Conservation (phyloP, 2,329 filamentous ascomycete genomes). For the Cladosporium sp. region DNA sequence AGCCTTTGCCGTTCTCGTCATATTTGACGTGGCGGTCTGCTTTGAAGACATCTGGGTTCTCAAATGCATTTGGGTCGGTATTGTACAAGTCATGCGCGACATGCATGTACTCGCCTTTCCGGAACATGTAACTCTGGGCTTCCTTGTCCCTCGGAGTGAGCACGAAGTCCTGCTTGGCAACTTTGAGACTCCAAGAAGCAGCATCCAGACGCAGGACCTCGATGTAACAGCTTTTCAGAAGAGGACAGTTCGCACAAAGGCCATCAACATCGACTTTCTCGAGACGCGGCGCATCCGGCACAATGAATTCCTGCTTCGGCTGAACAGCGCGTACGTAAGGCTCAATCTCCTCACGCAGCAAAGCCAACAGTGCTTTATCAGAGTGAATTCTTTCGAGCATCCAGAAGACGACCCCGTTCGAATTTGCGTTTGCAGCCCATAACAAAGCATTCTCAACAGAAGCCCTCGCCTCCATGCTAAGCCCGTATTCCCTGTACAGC, state of each 20-base stretch:
- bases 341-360: slow-evolving; percentile 38
- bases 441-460: slow-evolving; percentile 50
- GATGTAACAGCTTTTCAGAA: slow-evolving; percentile 41
- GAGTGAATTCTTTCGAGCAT: slow-evolving; percentile 39
- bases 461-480: slow-evolving; percentile 36
- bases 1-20: slow-evolving; percentile 31
- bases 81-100: slow-evolving; percentile 41
- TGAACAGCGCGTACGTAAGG: slow-evolving; percentile 34
- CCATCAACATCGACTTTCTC: slow-evolving; percentile 37
- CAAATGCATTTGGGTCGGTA: slow-evolving; percentile 38
- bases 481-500: slow-evolving; percentile 34
- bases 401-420: slow-evolving; percentile 49
- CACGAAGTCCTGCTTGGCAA: slow-evolving; percentile 38
- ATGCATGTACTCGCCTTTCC: slow-evolving; percentile 40
- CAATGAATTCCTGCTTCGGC: slow-evolving; percentile 33
- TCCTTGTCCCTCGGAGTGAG: slow-evolving; percentile 40
- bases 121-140: slow-evolving; percentile 32
- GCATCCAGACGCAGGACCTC: slow-evolving; percentile 40
- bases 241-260: slow-evolving; percentile 35
- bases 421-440: slow-evolving; percentile 58
- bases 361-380: slow-evolving; percentile 33
- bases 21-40: slow-evolving; percentile 38
- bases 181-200: slow-evolving; percentile 38
- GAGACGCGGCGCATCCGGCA: slow-evolving; percentile 37
- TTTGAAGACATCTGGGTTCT: slow-evolving; percentile 34